Conservation (phyloP, 2,329 filamentous ascomycete species). For the Truncatella angustata region DNA sequence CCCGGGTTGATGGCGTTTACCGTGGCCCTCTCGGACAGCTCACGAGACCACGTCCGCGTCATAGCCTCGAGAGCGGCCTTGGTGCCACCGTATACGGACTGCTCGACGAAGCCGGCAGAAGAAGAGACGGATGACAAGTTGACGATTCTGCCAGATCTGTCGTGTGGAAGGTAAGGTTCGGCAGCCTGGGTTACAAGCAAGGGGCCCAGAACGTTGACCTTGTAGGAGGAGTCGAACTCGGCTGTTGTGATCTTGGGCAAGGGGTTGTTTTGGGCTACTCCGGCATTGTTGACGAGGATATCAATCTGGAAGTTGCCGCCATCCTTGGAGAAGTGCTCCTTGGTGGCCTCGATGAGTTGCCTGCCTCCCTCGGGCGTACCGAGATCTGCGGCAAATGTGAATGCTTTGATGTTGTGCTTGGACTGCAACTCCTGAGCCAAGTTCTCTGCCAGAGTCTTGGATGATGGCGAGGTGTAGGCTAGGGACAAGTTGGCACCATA, state of each 20-base stretch:
- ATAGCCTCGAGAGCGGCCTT: conserved; percentile 60
- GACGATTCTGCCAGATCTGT: conserved; percentile 59
- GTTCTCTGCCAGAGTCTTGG: conserved; percentile 46
- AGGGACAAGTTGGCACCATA: conserved; percentile 70
- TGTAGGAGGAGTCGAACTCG: conserved; percentile 71
- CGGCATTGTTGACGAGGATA: conserved; percentile 87
- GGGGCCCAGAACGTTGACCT: conserved; percentile 79
- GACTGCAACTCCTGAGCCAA: conserved; percentile 60
- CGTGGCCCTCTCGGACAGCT: conserved; percentile 51
- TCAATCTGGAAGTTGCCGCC: conserved; percentile 64
- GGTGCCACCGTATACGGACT: conserved; percentile 56
- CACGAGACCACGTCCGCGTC: conserved; percentile 58
- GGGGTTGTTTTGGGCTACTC: conserved; percentile 63
- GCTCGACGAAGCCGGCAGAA: conserved; percentile 51
- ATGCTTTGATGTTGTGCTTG: conserved; percentile 57
- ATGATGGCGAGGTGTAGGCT: conserved; percentile 60
- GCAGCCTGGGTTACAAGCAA: conserved; percentile 74
- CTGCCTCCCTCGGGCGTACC: conserved; percentile 58
- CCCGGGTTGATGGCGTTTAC: conserved; percentile 59
- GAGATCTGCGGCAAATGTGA: conserved; percentile 71
- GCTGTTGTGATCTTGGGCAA: conserved; percentile 60
- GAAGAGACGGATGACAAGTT: conserved; percentile 55
- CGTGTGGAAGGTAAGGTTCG: conserved; percentile 65
- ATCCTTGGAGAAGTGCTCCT: conserved; percentile 49
- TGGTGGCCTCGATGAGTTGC: conserved; percentile 56